Base-by-base conservation (phyloP, 2,329 filamentous ascomycete species). In the Colletotrichum sp. region DNA sequence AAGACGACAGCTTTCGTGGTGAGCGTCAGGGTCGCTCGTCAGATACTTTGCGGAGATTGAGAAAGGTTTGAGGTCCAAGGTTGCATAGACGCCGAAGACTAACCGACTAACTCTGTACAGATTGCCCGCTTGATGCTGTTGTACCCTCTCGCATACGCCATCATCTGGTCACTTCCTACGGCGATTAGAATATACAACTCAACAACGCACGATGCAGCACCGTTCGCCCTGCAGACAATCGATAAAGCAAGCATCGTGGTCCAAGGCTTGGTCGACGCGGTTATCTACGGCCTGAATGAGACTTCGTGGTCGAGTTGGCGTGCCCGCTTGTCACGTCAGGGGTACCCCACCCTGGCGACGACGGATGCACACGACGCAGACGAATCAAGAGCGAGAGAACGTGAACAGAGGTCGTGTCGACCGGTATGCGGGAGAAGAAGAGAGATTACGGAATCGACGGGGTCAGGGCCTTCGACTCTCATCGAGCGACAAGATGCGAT, bases 121-220 rank as follows among this genome's bases (percentile, higher is more conserved):
- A 80, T 84, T 54, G 84, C 84, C 1, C 82, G 83, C 34, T 80
- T 83, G 55, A 85, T 86, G 84, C 81, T 86, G 77, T 76, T 80
- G 21, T 86, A 86, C 70, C 84, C 84, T 5, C 72, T 85, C 1
- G 81, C 83, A 1, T 86, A 86, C 74, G 83, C 83, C 75, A 70
- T 84, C 5, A 81, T 86, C 34, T 86, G 84, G 84, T 81, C 81
- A 1, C 80, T 85, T 43, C 84, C 84, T 1, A 86, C 84, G 1
- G 71, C 77, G 0, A 82, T 86, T 63, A 78, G 84, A 15, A 83
- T 86, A 24, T 86, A 85, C 62, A 84, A 86, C 66, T 78, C 80
- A 15, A 78, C 79, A 21, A 82, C 76, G 2, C 78, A 80, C 2
- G 78, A 78, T 47, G 69, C 81, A 5, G 83, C 83, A 15, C 81